Evolutionary conservation across 805 yeast genomes (phyloP), one percentile per base, ranked within the genome.

Genomic region (Wickerhamomyces bisporus): DNA sequence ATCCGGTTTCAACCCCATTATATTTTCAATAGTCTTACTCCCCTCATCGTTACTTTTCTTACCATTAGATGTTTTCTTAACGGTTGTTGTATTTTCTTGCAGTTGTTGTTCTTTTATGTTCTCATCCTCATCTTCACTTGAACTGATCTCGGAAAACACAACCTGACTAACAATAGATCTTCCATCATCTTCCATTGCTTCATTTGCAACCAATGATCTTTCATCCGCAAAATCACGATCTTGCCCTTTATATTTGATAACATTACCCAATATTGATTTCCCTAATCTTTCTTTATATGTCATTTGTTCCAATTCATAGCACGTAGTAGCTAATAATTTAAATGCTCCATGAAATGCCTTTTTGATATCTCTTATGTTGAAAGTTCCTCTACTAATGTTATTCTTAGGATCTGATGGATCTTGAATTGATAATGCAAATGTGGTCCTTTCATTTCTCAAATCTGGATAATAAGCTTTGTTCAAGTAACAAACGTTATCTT

Each of bases 301-400:
- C 0, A 86, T 77, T 12, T 64, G 60, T 49, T 85, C 74, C 61
- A 87, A 63, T 32, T 78, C 85, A 58, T 81, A 86, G 55, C 95
- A 86, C 47, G 79, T 76, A 48, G 81, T 82, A 0, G 79, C 75
- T 26, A 88, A 63, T 38, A 87, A 56, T 53, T 85, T 93, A 63
- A 71, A 88, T 0, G 96, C 96, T 29, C 95, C 95, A 14, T 81
- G 80, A 64, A 91, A 88, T 0, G 96, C 86, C 49, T 86, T 79
- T 54, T 84, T 86, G 40, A 91, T 72, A 50, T 81, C 86, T 27
- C 86, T 62, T 30, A 86, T 65, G 57, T 88, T 88, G 64, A 79
- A 86, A 2, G 95, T 79, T 5, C 96, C 86, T 48, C 95, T 69
- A 32, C 93, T 79, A 34, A 91, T 81, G 57, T 91, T 91, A 54